phyloP scores from a whole-genome alignment of 2,329 filamentous ascomycete species.

The Lachnellula arida region DNA sequence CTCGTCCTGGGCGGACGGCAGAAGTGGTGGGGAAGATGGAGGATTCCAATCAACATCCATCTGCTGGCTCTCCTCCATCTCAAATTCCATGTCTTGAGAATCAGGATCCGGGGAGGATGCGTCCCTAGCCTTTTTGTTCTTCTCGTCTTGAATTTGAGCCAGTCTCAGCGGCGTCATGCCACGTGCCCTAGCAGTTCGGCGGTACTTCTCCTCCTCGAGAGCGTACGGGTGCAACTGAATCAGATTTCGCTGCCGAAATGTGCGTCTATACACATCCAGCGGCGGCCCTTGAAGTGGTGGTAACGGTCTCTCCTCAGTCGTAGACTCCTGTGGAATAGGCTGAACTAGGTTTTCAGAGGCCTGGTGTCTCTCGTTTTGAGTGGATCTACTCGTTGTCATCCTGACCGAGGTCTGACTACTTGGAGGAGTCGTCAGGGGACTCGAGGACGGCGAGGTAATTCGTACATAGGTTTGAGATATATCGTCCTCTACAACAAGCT shows the following conservation, averaged over 20 bases:
- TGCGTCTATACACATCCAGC: conserved; percentile 9
- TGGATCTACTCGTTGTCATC: not conserved
- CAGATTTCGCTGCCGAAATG: conserved; percentile 27
- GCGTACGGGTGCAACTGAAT: conserved; percentile 33
- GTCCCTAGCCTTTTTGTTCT: conserved; percentile 6
- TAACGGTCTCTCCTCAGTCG: not conserved
- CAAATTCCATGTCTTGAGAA: conserved; percentile 21
- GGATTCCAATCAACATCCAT: conserved; percentile 21
- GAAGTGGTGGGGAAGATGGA: conserved; percentile 9
- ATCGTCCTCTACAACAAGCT: conserved; percentile 28
- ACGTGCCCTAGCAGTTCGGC: conserved; percentile 25
- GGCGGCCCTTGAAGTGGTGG: conserved; percentile 1
- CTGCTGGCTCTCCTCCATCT: conserved; percentile 21
- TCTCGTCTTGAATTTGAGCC: conserved; percentile 20
- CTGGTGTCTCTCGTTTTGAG: not conserved
- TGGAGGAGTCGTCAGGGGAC: conserved; percentile 26
- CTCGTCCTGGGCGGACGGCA: not conserved
- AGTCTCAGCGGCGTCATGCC: conserved; percentile 29
- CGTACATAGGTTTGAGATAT: conserved; percentile 38
- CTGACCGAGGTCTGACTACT: conserved; percentile 4
- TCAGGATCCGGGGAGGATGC: conserved; percentile 14
- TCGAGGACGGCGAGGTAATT: conserved; percentile 32
- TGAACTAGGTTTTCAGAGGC: not conserved
- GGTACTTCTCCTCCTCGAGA: conserved; percentile 30
- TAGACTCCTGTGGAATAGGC: not conserved